Evolutionary conservation across 2,329 filamentous ascomycete genomes (phyloP).

Genomic region (Diaporthe ampelina): DNA sequence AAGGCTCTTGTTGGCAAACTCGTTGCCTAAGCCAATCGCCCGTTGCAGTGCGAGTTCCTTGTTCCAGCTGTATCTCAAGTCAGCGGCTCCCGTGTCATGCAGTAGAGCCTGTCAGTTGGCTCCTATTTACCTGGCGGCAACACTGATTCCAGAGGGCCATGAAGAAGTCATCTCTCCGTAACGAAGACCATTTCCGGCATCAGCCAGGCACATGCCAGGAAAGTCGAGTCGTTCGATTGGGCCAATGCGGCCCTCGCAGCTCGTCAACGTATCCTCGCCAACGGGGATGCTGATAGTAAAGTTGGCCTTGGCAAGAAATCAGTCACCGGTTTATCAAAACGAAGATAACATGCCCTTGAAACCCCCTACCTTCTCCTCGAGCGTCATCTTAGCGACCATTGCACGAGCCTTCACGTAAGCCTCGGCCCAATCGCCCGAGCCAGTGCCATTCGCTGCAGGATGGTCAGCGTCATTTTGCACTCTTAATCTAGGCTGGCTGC

Average conservation of each 20-base stretch:
- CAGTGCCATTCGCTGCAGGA: too few relatives aligned
- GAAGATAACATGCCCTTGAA: too few relatives aligned
- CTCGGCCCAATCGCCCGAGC: constrained; percentile 73
- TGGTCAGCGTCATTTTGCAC: too few relatives aligned
- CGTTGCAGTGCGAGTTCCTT: constrained; percentile 69
- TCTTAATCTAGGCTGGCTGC: too few relatives aligned
- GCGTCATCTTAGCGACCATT: constrained; percentile 79
- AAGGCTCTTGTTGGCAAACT: constrained; percentile 76
- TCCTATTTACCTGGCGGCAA: too few relatives aligned
- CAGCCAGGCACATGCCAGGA: constrained; percentile 59
- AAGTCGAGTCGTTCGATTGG: constrained; percentile 53
- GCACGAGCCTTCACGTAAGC: constrained; percentile 77
- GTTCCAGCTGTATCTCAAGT: constrained; percentile 73
- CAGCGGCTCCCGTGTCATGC: constrained; percentile 49
- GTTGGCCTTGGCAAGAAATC: constrained; percentile 52
- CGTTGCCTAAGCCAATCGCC: too few relatives aligned
- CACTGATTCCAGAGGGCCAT: too few relatives aligned
- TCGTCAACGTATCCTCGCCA: too few relatives aligned
- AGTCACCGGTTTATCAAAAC: too few relatives aligned
- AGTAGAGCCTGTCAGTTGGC: too few relatives aligned
- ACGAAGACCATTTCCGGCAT: constrained; percentile 59
- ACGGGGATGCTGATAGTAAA: constrained; percentile 54
- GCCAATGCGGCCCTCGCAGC: too few relatives aligned
- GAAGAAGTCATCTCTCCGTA: too few relatives aligned
- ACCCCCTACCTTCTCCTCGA: constrained; percentile 76